These are phyloP conservation scores for Porphyrellus cyaneotinctus DNA, from an alignment of 768 basidiomycete species.

Conservation along the genomic window DNA sequence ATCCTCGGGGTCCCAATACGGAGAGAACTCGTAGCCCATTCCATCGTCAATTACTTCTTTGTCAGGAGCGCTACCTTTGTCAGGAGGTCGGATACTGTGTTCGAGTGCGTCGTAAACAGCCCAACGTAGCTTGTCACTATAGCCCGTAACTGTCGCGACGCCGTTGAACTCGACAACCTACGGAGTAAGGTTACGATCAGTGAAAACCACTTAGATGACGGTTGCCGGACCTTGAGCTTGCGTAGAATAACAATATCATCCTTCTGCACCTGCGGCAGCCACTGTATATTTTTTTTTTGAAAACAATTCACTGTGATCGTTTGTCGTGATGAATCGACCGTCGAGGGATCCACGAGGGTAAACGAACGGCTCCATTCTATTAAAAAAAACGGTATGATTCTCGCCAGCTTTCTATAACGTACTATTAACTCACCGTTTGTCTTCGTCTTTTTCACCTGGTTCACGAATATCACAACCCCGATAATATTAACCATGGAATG, in stretches of 20 bases:
- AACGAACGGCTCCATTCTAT: slow-evolving; percentile 50
- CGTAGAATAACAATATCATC: slow-evolving; percentile 52
- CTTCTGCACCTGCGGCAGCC: slow-evolving; percentile 46
- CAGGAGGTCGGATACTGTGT: slow-evolving; percentile 37
- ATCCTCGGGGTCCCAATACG: slow-evolving; percentile 41
- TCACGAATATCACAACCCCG: slow-evolving; percentile 26
- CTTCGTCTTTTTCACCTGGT: slow-evolving; percentile 13
- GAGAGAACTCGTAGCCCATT: slow-evolving; percentile 39
- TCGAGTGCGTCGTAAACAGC: slow-evolving; percentile 45
- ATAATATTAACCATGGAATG: slow-evolving; percentile 28
- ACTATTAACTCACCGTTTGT: slow-evolving; percentile 25
- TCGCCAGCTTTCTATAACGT: neutral
- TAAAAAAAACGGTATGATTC: neutral
- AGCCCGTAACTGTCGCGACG: slow-evolving; percentile 39
- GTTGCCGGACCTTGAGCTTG: slow-evolving; percentile 42
- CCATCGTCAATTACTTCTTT: slow-evolving; percentile 30
- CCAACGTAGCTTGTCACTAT: slow-evolving; percentile 49
- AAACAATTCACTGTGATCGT: slow-evolving; percentile 50
- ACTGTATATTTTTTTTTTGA: slow-evolving; percentile 41
- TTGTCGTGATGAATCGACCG: slow-evolving; percentile 18
- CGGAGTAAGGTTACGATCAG: neutral
- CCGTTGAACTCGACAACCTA: slow-evolving; percentile 37
- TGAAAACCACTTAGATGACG: neutral
- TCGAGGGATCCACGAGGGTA: slow-evolving; percentile 50
- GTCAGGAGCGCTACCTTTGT: slow-evolving; percentile 35